These are phyloP conservation scores for Melastoma candidum DNA, from an alignment of 441 rosid genomes.

Conservation along the genomic window DNA sequence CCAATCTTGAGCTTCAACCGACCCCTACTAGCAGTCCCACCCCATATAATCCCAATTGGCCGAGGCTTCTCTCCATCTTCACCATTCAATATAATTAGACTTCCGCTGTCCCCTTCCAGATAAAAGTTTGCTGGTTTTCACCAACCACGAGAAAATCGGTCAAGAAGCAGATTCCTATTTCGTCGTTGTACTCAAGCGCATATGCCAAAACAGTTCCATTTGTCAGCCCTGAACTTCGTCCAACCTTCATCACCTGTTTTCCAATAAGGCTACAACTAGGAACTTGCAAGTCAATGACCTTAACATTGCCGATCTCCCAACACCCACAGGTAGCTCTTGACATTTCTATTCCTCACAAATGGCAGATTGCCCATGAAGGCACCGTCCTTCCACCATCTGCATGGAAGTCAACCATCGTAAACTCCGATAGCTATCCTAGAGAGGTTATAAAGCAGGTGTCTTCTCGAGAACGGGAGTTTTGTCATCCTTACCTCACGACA, in stretches of 20 bases:
- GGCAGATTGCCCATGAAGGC: too few species aligned
- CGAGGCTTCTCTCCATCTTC: slow-evolving; percentile 41
- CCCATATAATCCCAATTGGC: slow-evolving; percentile 78
- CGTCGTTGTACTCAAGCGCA: slow-evolving; percentile 68
- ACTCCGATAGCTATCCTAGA: too few species aligned
- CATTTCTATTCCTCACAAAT: too few species aligned
- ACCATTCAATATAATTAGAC: slow-evolving; percentile 63
- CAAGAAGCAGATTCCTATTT: slow-evolving; percentile 69
- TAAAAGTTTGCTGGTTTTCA: slow-evolving; percentile 60
- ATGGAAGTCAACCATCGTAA: too few species aligned
- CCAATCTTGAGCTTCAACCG: slow-evolving; percentile 60
- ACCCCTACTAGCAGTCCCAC: slow-evolving; percentile 72
- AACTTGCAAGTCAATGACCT: too few species aligned
- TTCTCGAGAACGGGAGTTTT: too few species aligned
- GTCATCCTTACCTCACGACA: too few species aligned
- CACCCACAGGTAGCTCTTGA: too few species aligned
- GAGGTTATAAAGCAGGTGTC: too few species aligned
- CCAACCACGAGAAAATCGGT: slow-evolving; percentile 79
- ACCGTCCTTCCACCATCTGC: too few species aligned
- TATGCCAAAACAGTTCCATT: slow-evolving; percentile 67
- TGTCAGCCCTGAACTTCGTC: slow-evolving; percentile 71
- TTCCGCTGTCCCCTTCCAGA: slow-evolving; percentile 73
- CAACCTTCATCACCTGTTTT: slow-evolving; percentile 65
- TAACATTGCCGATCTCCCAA: too few species aligned
- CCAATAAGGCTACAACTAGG: slow-evolving; percentile 11